A percentile compares a stretch with the other conserved stretches of the same genome.
Conservation (phyloP, 257 asterid species). For the Solanum corneliomulleri region DNA sequence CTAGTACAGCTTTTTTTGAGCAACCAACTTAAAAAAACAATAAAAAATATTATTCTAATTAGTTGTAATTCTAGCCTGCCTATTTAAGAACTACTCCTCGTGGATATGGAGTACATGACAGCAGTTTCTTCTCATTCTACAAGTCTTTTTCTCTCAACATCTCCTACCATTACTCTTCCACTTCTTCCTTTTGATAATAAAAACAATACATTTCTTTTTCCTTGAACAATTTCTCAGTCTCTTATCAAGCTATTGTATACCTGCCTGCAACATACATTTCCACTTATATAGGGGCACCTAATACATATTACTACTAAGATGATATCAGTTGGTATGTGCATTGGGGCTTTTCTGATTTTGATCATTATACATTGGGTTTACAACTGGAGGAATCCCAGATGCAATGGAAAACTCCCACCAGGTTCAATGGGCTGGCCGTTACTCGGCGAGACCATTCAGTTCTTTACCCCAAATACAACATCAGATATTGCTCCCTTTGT, state of each 20-base stretch:
- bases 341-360: constrained; percentile 15
- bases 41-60: constrained; percentile 12
- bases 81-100: constrained; percentile 47
- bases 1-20: constrained; percentile 41
- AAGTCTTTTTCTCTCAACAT: constrained; percentile 19
- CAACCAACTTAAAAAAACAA: constrained; percentile 44
- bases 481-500: constrained; percentile 57
- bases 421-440: constrained; percentile 88
- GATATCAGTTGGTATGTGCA: constrained; percentile 23
- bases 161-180: constrained; percentile 4
- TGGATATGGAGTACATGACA: constrained; percentile 40
- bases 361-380: constrained; percentile 35
- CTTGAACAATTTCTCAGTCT: background rate
- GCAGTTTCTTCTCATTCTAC: constrained; percentile 29
- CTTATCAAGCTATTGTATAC: background rate
- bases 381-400: constrained; percentile 52
- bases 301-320: constrained; percentile 14
- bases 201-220: background rate
- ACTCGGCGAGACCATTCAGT: constrained; percentile 55
- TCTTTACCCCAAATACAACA: constrained; percentile 38
- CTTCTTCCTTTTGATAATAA: constrained; percentile 1
- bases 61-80: constrained; percentile 45
- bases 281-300: background rate
- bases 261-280: background rate
- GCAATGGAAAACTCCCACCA: constrained; percentile 61